Conservation (phyloP, 2,329 filamentous ascomycete genomes). For the Davidsoniella virescens region DNA sequence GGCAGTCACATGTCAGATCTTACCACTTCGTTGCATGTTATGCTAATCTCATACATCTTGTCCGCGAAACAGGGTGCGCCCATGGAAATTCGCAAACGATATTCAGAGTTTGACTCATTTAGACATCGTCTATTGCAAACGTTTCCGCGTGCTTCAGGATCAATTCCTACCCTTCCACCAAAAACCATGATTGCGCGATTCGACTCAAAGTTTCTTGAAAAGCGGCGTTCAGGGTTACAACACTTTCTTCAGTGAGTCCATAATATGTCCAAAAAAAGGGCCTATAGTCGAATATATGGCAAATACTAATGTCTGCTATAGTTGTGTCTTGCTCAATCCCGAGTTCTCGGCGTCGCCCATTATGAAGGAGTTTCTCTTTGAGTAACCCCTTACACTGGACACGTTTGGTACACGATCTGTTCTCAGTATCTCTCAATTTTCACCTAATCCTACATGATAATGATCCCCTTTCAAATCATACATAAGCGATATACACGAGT, state of each 20-base stretch:
- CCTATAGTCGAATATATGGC: too few species aligned
- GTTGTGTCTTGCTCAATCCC: slow-evolving; percentile 80
- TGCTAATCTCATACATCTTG: not conserved
- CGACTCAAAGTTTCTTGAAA: slow-evolving; percentile 69
- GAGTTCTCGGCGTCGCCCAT: slow-evolving; percentile 87
- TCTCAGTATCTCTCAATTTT: too few species aligned
- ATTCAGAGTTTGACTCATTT: slow-evolving; percentile 86
- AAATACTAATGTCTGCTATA: slow-evolving; percentile 22
- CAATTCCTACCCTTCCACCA: slow-evolving; percentile 78
- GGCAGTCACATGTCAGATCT: not conserved
- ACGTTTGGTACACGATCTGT: too few species aligned
- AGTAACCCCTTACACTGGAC: too few species aligned
- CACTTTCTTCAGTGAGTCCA: slow-evolving; percentile 77
- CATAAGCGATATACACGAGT: too few species aligned
- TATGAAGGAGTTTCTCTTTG: slow-evolving; percentile 78
- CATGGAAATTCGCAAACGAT: slow-evolving; percentile 54
- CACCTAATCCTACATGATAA: too few species aligned
- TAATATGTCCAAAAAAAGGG: slow-evolving; percentile 1
- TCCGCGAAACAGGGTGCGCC: slow-evolving; percentile 31
- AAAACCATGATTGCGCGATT: slow-evolving; percentile 87
- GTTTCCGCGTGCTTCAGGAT: slow-evolving; percentile 69
- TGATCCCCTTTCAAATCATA: too few species aligned
- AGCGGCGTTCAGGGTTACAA: slow-evolving; percentile 62
- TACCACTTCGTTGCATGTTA: not conserved
- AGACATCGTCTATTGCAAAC: slow-evolving; percentile 55